These are phyloP conservation scores for Cladosporium phlei DNA, from an alignment of 2,329 filamentous ascomycete species.

Conservation along the genomic window DNA sequence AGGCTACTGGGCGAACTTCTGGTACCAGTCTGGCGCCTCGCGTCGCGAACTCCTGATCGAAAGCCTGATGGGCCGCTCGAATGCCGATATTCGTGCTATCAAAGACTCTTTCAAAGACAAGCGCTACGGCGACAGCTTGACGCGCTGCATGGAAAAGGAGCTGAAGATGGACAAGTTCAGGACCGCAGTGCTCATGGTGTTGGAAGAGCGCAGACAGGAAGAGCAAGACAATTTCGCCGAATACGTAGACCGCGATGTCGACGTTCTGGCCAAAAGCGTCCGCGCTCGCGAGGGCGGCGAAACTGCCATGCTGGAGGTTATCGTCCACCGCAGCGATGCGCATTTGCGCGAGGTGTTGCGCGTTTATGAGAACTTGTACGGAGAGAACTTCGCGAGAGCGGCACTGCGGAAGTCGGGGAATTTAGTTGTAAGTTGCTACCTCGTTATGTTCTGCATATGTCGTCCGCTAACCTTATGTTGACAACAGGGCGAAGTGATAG, in stretches of 20 bases:
- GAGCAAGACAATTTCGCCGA: conserved; percentile 64
- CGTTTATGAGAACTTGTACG: conserved; percentile 68
- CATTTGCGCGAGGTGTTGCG: conserved; percentile 77
- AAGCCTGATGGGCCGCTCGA: conserved; percentile 81
- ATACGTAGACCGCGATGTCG: conserved; percentile 59
- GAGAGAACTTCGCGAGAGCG: conserved; percentile 79
- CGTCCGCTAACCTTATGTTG: too few species aligned
- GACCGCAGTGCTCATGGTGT: conserved; percentile 72
- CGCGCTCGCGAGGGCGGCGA: conserved; percentile 74
- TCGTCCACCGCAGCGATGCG: conserved; percentile 71
- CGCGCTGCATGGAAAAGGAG: conserved; percentile 84
- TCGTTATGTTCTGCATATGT: too few species aligned
- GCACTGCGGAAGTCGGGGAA: conserved; percentile 86
- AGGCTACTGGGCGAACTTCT: conserved; percentile 97
- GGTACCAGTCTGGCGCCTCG: conserved; percentile 84
- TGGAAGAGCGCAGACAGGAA: conserved; percentile 80
- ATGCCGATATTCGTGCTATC: conserved; percentile 80
- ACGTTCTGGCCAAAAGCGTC: conserved; percentile 64
- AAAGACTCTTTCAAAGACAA: conserved; percentile 87
- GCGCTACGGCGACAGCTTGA: conserved; percentile 77
- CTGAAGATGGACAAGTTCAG: conserved; percentile 96
- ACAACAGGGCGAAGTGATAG: conserved; percentile 87
- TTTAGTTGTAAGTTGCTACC: conserved; percentile 72
- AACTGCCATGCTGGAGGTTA: conserved; percentile 78
- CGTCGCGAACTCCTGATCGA: conserved; percentile 89